Conservation (phyloP, 805 yeast species). For the Cephaloascus albidus region DNA sequence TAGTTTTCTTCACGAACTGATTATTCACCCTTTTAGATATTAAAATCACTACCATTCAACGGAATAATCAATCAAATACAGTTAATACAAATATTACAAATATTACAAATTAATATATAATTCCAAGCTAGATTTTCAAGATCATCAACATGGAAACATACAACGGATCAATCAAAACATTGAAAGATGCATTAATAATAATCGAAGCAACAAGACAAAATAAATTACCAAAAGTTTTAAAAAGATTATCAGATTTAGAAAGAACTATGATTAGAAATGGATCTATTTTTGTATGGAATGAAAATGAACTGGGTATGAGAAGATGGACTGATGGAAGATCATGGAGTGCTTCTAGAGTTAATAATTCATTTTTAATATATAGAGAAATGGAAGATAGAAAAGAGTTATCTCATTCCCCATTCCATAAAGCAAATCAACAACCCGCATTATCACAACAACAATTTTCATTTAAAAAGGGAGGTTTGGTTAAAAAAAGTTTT, state of each 20-base stretch:
- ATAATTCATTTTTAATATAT: conserved; percentile 53
- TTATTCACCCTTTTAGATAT: too few species aligned
- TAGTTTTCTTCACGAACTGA: too few species aligned
- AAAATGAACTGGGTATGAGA: conserved; percentile 58
- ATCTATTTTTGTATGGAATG: conserved; percentile 65
- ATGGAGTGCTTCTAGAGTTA: conserved; percentile 68
- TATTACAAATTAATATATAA: too few species aligned
- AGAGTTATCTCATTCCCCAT: conserved; percentile 3
- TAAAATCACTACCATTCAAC: too few species aligned
- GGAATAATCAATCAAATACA: too few species aligned
- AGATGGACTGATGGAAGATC: conserved; percentile 74
- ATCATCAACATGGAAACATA: conserved; percentile 42
- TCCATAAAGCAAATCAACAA: conserved; percentile 4
- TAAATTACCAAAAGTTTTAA: conserved; percentile 45
- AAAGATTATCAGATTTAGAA: conserved; percentile 50
- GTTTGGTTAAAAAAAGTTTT: conserved; percentile 58
- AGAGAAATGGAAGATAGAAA: conserved; percentile 42
- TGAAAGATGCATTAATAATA: conserved; percentile 54
- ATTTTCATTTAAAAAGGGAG: conserved; percentile 35
- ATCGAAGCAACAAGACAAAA: conserved; percentile 57
- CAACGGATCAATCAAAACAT: conserved; percentile 46
- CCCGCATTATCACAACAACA: neutral
- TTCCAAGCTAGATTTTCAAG: too few species aligned
- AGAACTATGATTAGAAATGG: conserved; percentile 46
- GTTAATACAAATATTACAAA: too few species aligned